Percentiles rank a stretch among this genome's conserved stretches.
phyloP scores from a whole-genome alignment of 306 rosid genomes.

The Alnus glutinosa region DNA sequence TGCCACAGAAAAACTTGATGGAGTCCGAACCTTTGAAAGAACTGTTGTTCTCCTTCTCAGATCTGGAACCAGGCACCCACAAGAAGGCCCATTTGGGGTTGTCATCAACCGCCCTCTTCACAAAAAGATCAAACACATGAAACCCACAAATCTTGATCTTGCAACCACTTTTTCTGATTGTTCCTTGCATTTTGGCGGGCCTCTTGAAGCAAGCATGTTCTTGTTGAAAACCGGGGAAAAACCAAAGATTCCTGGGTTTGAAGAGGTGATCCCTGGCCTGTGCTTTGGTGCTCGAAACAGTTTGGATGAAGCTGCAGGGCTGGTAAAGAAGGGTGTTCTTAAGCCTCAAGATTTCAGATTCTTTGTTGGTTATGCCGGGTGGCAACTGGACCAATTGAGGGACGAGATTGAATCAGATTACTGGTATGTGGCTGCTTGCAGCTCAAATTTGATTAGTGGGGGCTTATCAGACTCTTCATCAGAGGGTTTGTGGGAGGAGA shows the following conservation, averaged over 20 bases:
- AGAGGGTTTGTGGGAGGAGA: slow-evolving; percentile 87
- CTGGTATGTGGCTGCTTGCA: slow-evolving; percentile 97
- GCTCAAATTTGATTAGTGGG: slow-evolving; percentile 73
- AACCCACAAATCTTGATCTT: slow-evolving; percentile 78
- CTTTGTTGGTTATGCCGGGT: slow-evolving; percentile 98
- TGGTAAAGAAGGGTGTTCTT: slow-evolving; percentile 83
- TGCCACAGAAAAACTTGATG: slow-evolving; percentile 94
- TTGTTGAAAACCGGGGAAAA: slow-evolving; percentile 68
- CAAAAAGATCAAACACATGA: slow-evolving; percentile 83
- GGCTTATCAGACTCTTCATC: slow-evolving; percentile 58
- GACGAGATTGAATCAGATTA: slow-evolving; percentile 91
- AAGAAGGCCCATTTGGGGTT: slow-evolving; percentile 94
- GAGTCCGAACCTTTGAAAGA: slow-evolving; percentile 88
- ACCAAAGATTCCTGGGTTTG: slow-evolving; percentile 66
- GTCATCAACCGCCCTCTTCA: slow-evolving; percentile 92
- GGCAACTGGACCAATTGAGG: slow-evolving; percentile 91
- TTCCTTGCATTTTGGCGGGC: slow-evolving; percentile 89
- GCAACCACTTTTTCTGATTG: slow-evolving; percentile 90
- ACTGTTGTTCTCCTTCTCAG: slow-evolving; percentile 90
- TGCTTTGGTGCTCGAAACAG: slow-evolving; percentile 90
- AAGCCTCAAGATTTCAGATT: slow-evolving; percentile 87
- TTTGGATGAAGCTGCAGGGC: slow-evolving; percentile 80
- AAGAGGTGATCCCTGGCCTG: slow-evolving; percentile 89
- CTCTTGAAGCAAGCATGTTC: slow-evolving; percentile 95
- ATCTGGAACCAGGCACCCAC: slow-evolving; percentile 85